Evolutionary conservation across 2,329 filamentous ascomycete species (phyloP), one percentile per base, ranked within the genome.

Genomic region (Calycina herbarum): DNA sequence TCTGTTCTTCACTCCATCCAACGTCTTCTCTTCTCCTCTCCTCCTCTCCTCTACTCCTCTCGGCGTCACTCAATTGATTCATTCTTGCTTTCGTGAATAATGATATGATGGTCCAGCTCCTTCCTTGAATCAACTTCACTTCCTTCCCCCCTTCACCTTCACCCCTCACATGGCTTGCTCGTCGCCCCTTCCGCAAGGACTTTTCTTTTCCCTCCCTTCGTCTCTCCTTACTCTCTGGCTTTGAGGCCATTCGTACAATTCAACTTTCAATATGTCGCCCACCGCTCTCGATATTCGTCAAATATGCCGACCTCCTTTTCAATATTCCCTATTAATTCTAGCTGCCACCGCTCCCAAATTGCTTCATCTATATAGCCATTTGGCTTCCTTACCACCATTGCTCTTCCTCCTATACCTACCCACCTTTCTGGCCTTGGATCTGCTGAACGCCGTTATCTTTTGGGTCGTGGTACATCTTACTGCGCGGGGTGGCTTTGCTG

Each of bases 401-500:
- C 72, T 77, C 24, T 73, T 76, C 58, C 63, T 78, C 8, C 69
- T 79, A 3, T 79, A 78, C 63, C 68, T 75, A n/a, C 77, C 77
- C 0, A 79, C 77, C 5, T 74, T 79, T n/a, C 64, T 79, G 45
- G 67, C 78, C 8, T 72, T 73, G 5, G 78, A 79, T 67, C 58
- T 76, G 1, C 35, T 78, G 1, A 74, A 78, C 15, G 73, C 77
- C n/a, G 59, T 71, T 6, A 63, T 73, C 11, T 73, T 68, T 29
- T 74, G 76, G 29, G 56, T 74, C 6, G 62, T 79, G 51, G 69
- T 78, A 20, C 74, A 75, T 67, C 33, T 62, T 72, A 57, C 70
- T 67, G 58, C 75, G 68, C 61, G 61, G 58, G 24, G 57, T 70
- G 8, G 77, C 72, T 27, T 57, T 48, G 59, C 64, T 15, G 20